Base-by-base conservation (phyloP, 768 basidiomycete species). In the Suillus occidentalis region DNA sequence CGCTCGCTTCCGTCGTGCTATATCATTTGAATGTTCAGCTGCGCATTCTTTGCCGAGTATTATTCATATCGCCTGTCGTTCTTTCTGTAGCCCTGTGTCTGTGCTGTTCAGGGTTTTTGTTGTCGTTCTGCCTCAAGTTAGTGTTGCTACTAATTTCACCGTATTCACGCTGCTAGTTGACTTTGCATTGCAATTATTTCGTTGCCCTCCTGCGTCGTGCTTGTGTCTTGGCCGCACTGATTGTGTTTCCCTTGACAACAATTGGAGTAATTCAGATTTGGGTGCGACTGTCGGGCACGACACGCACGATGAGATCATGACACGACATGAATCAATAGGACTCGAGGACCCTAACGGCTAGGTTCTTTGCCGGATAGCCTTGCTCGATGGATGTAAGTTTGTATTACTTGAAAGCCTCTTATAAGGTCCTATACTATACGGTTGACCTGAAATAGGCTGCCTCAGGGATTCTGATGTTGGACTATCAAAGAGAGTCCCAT, bases 11-110 rank as follows among this genome's bases (percentile, higher is more conserved):
- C 16, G 50, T 36, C 50, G 16, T 42, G 57, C 16, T 40, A 40
- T 58, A 58, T 58, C 25, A 42, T 59, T 42, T 63, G 73, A 67
- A 72, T 69, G 71, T 64, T 52, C 68, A 63, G 60, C 55, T 57
- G 62, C 39, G 57, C 68, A 68, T 52, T 66, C 62, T 59, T 47
- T 60, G 52, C 58, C 62, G 63, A 59, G 60, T 64, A 65, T 57
- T 75, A 77, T 74, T 73, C 59, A 76, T 77, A 76, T 76, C 77
- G 69, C 66, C 75, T 76, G 76, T 43, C 63, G 67, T 65, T 73
- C 64, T 67, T 67, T 62, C 31, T 60, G 68, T 53, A 72, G 65
- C 67, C 70, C 68, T 66, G 40, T 69, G 53, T 62, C 40, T 61
- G 63, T 66, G 52, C 63, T 60, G 52, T 50, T 40, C 53, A 56